These are phyloP conservation scores for Solanum appendiculatum DNA, from an alignment of 257 asterid species.

Conservation along the genomic window DNA sequence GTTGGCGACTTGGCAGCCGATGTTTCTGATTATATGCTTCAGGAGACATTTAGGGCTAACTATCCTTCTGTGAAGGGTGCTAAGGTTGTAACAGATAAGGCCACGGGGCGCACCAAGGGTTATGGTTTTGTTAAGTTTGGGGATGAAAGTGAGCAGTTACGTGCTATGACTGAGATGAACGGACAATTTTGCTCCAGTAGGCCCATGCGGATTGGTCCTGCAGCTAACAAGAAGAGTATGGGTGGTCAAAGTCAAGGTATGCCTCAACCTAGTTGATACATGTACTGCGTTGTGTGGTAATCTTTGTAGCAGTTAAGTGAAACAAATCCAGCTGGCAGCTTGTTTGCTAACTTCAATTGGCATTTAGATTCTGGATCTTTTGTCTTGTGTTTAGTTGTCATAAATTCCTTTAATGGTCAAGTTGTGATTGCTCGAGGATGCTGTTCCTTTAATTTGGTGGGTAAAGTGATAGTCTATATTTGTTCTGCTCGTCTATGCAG, in stretches of 20 bases:
- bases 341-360: constrained; percentile 5
- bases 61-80: constrained; percentile 78
- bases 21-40: constrained; percentile 61
- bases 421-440: constrained; percentile 2
- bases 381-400: constrained; percentile 15
- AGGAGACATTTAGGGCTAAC: constrained; percentile 54
- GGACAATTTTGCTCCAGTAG: constrained; percentile 70
- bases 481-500: neutral
- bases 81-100: constrained; percentile 71
- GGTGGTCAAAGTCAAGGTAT: constrained; percentile 48
- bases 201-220: constrained; percentile 91
- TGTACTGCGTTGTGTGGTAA: neutral
- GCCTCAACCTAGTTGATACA: neutral
- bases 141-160: constrained; percentile 74
- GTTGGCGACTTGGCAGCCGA: constrained; percentile 93
- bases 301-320: constrained; percentile 3
- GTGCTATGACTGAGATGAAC: constrained; percentile 85
- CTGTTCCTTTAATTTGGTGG: constrained; percentile 18
- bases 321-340: neutral
- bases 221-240: constrained; percentile 66
- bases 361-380: constrained; percentile 8
- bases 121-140: constrained; percentile 80
- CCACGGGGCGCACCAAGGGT: constrained; percentile 81
- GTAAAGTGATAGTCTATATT: constrained; percentile 16
- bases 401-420: constrained; percentile 20